Evolutionary conservation across 257 asterid genomes (phyloP), one percentile per base, ranked within the genome.

Genomic region (Marsdenia floribunda): DNA sequence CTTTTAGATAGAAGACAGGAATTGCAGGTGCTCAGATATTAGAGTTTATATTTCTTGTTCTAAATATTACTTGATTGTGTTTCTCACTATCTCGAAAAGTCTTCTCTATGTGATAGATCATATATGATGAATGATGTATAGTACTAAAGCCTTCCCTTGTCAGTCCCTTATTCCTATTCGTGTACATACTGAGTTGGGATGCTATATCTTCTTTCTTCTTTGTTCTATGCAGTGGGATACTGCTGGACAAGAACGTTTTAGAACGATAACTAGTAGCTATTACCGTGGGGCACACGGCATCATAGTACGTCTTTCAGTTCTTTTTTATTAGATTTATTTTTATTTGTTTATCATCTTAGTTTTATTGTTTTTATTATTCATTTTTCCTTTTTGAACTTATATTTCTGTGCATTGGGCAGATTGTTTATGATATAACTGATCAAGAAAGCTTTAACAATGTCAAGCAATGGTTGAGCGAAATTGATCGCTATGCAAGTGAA

Each of bases 251-350:
- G 97, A 91, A 82, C 97, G 96, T 19, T 91, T 91, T 84, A 82
- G 97, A 80, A 91, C 97, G 21, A 91, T 90, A 69, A 91, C 97
- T 71, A 91, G 97, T 81, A 90, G 96, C 88, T 91, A 91, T 83
- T 91, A 91, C 83, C 94, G 96, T 22, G 97, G 97, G 77, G 97
- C 97, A 35, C 97, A 91, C 80, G 97, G 97, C 82, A 91, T 91
- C 68, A 91, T 91, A 73, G 97, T 91, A 80, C 70, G 91, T 80
- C 64, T 44, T 57, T 50, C n/a, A 10, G 29, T 68, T 54, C 60
- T 74, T 24, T 29, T 33, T 70, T 24, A 44, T 50, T 61, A 16
- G 65, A 60, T n/a, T 66, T 35, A 29, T 78, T 26, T 0, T 37
- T 40, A 29, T 54, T 46, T 11, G 15, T 58, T 54, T 24, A 9